Evolutionary conservation across 176 grass and related monocot genomes (phyloP).

Genomic region (Ensete ventricosum): DNA sequence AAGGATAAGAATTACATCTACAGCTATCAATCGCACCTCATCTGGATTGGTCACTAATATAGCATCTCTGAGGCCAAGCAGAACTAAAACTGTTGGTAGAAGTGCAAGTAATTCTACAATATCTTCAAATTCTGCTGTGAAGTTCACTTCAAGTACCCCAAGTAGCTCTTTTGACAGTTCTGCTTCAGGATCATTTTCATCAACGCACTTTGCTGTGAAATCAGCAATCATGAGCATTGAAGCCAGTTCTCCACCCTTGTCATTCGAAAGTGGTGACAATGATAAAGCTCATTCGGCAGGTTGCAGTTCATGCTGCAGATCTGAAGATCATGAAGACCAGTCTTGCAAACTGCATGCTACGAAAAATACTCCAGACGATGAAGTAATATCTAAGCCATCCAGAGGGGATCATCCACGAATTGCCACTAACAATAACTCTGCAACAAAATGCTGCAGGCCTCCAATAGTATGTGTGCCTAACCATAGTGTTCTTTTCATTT

Average conservation of each 20-base stretch:
- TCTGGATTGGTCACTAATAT: constrained; percentile 32
- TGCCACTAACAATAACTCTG: neutral
- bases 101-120: constrained; percentile 5
- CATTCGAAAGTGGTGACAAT: neutral
- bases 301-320: neutral
- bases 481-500: no score
- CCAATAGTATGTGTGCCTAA: neutral
- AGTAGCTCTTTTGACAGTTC: constrained; percentile 77
- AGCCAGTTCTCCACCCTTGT: constrained; percentile 16
- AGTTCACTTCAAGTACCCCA: constrained; percentile 31
- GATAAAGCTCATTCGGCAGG: neutral
- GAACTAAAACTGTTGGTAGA: constrained; percentile 27
- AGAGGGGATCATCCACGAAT: neutral
- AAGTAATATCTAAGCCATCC: neutral
- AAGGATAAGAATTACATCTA: constrained; percentile 42
- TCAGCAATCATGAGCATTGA: constrained; percentile 23
- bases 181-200: constrained; percentile 39
- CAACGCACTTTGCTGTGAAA: constrained; percentile 31
- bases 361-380: neutral
- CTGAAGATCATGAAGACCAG: neutral
- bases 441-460: neutral
- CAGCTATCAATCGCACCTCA: constrained; percentile 26
- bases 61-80: constrained; percentile 25
- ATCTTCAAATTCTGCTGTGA: neutral
- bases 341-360: neutral